These are phyloP conservation scores for Cryptococcus jaspeensis DNA, from an alignment of 1,284 basidiomycete genomes.

Conservation along the genomic window DNA sequence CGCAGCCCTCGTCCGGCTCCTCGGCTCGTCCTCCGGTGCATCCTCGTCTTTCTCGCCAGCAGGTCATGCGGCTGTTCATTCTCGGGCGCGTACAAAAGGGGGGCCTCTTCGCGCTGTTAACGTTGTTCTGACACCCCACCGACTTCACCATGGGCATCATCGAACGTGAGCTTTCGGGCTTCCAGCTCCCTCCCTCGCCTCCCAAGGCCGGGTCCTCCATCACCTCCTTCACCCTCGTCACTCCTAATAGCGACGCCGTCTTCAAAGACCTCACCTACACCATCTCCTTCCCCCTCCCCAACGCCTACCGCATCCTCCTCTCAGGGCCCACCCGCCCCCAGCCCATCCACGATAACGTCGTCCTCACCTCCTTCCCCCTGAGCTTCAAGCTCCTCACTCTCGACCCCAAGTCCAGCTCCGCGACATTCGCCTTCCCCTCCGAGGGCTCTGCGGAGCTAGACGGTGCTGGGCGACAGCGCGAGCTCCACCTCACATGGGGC, in stretches of 20 bases:
- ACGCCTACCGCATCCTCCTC: slow-evolving; percentile 43
- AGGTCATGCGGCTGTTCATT: too few relatives aligned
- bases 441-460: slow-evolving; percentile 24
- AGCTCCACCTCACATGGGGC: slow-evolving; percentile 30
- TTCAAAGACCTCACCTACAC: slow-evolving; percentile 28
- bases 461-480: slow-evolving; percentile 20
- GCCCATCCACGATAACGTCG: slow-evolving; percentile 51
- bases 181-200: slow-evolving; percentile 6
- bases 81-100: too few relatives aligned
- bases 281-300: slow-evolving; percentile 43
- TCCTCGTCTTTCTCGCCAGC: too few relatives aligned
- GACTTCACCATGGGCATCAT: slow-evolving; percentile 14
- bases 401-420: slow-evolving; percentile 23
- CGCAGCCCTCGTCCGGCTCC: too few relatives aligned
- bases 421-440: slow-evolving; percentile 32
- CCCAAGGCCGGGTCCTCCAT: slow-evolving; percentile 16
- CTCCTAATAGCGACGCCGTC: slow-evolving; percentile 2
- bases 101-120: background rate
- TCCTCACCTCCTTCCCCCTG: slow-evolving; percentile 28
- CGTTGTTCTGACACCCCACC: background rate
- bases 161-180: slow-evolving; percentile 18
- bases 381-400: slow-evolving; percentile 27
- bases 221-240: slow-evolving; percentile 29
- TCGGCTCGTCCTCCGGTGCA: too few relatives aligned
- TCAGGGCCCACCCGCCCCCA: slow-evolving; percentile 45